phyloP scores from a whole-genome alignment of 257 asterid species.

The Schizonepeta tenuifolia region DNA sequence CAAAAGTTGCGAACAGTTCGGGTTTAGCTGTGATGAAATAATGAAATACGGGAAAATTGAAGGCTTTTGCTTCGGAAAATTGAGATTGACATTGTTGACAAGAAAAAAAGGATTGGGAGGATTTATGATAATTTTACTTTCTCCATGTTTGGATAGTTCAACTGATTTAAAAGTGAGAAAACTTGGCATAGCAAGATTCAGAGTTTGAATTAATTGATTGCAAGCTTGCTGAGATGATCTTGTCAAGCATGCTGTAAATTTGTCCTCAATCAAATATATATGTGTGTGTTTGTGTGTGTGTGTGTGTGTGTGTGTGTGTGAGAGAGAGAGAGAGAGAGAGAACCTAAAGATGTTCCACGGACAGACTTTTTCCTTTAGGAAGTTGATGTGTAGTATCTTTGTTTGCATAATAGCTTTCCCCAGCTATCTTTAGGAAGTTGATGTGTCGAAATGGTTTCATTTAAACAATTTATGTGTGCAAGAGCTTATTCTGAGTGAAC shows the following conservation, averaged over 20 bases:
- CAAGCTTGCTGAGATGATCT: background rate
- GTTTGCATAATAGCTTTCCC: background rate
- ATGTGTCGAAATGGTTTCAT: constrained; percentile 1
- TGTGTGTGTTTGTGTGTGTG: background rate
- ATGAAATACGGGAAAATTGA: background rate
- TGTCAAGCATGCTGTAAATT: background rate
- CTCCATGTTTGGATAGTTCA: background rate
- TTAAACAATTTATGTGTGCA: background rate
- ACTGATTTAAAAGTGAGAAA: background rate
- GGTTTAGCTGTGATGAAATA: background rate
- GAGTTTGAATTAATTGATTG: background rate
- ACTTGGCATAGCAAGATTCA: background rate
- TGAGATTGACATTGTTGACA: background rate
- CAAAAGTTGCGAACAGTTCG: background rate
- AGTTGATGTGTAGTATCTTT: background rate
- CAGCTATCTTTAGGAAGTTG: background rate
- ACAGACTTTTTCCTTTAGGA: no score
- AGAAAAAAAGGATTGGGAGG: background rate
- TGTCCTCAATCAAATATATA: background rate
- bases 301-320: background rate
- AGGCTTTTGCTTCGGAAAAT: background rate
- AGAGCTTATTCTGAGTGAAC: constrained; percentile 1
- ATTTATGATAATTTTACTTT: background rate
- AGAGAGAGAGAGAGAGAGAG: no score
- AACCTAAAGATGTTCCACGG: background rate